Evolutionary conservation across 768 basidiomycete genomes (phyloP), one percentile per base, ranked within the genome.

Genomic region (Tylopilus plumbeoviolaceoides): DNA sequence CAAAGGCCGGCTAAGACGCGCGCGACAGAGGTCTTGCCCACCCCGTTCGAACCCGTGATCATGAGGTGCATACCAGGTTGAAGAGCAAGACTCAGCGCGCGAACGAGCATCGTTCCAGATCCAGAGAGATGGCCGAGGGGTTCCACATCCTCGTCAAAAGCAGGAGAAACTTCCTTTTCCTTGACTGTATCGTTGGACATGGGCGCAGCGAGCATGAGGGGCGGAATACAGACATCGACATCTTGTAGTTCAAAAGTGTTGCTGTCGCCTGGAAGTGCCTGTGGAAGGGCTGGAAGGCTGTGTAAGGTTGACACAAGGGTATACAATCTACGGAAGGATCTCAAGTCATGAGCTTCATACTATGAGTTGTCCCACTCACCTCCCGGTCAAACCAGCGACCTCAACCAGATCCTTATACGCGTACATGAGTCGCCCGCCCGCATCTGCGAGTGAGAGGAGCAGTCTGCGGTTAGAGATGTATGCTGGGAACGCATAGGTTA

Each of bases 371-470:
- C 4, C 15, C 9, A 46, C 59, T 27, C 50, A 66, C 67, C 67
- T 66, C 27, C 86, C 87, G 3, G 95, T 97, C 51, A 95, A 82
- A 10, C 95, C 95, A 5, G 93, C 92, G n/a, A 98, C 81, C 66
- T 95, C 92, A 21, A 97, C 82, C 7, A 98, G 74, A 61, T 98
- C 95, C 65, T 97, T 98, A 67, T 95, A 93, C 0, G 92, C 92
- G 65, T 93, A 95, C 95, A 98, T 98, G 43, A 98, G 73, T 31
- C 95, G 79, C 0, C 94, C 93, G 15, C 95, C 95, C 0, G 95
- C 95, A 61, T 98, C 95, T 2, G 95, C 94, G n/a, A 98, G 81
- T 2, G 94, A 94, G 30, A 98, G 78, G 3, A 98, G 78, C 0
- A 98, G 79, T 11, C 95, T 81, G 17, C 95, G 82, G 55, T 94